Base-by-base conservation (phyloP, 495 filamentous ascomycete species). In the Talaromyces ruber region DNA sequence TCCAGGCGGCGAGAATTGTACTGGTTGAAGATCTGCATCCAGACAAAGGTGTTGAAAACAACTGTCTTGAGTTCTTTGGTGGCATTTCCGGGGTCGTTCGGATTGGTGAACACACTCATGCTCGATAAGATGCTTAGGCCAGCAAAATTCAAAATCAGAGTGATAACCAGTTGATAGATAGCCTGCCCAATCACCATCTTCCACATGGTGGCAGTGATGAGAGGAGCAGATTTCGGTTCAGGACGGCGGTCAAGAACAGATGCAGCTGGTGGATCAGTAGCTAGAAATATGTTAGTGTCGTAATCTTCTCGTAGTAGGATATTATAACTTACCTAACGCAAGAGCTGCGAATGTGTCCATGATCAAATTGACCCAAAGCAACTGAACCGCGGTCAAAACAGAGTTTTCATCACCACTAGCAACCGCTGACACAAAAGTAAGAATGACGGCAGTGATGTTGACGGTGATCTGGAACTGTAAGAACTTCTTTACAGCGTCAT, bases 291-390 rank as follows among this genome's bases (percentile, higher is more conserved):
- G 25, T 47, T 22, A 61, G 34, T 24, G 53, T 64, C 3, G 39
- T 24, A 24, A 9, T 57, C 47, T 47, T 61, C 18, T 18, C 18
- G 8, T 21, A 7, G 16, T 53, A 58, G 25, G 8, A 32, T n/a
- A 9, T 12, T 6, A 14, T 22, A 52, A 52, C 68, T 63, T 67
- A 70, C 68, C 68, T 30, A 95, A 78, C n/a, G 91, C 92, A 57
- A 96, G 84, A n/a, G 92, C 91, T 4, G 91, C 92, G 66, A 96
- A 91, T n/a, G 91, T 94, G 67, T 96, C 92, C 91, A 95, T 94
- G 70, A 96, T 94, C 50, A 96, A 75, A 70, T 96, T 95, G 45
- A 96, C 88, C 91, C 91, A 96, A 26, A 96, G 81, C 52, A 96
- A 81, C 70, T 96, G 91, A 3, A 94, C 90, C 22, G 91, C 88